Percentiles rank a stretch among this genome's conserved stretches.
Conservation (phyloP, 1,284 basidiomycete genomes). For the Sporisorium graminicola region DNA sequence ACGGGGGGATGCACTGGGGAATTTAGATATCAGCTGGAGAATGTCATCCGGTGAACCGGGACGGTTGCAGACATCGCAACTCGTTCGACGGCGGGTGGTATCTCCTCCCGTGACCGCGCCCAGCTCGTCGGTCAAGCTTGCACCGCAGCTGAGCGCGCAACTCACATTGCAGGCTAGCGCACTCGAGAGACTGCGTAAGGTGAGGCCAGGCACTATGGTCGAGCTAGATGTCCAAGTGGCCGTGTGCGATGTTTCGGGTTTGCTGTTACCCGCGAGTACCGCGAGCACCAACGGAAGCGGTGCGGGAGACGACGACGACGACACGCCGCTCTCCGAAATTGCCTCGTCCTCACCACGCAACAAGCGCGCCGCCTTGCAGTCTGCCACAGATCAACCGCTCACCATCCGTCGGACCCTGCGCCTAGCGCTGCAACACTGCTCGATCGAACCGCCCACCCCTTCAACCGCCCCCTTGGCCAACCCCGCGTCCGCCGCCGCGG, state of each 20-base stretch:
- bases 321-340: constrained; percentile 38
- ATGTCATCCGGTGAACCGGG: constrained; percentile 62
- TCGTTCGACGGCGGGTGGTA: constrained; percentile 22
- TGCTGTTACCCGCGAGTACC: background rate
- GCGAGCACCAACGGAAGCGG: background rate
- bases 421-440: constrained; percentile 29
- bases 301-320: constrained; percentile 22
- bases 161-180: constrained; percentile 7
- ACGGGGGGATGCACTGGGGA: constrained; percentile 46
- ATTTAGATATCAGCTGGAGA: constrained; percentile 65
- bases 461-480: background rate
- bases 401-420: constrained; percentile 1
- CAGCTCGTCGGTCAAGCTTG: background rate
- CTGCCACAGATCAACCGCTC: background rate
- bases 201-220: background rate
- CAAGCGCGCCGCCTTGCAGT: background rate
- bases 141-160: constrained; percentile 6
- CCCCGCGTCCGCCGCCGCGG: background rate
- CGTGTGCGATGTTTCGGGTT: constrained; percentile 7
- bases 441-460: constrained; percentile 1
- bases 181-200: constrained; percentile 7
- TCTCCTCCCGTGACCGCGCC: constrained; percentile 1
- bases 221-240: constrained; percentile 14
- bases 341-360: constrained; percentile 14
- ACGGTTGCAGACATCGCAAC: constrained; percentile 44